Base-by-base conservation (phyloP, 352 stramenopile genomes). In the Thraustotheca clavata region DNA sequence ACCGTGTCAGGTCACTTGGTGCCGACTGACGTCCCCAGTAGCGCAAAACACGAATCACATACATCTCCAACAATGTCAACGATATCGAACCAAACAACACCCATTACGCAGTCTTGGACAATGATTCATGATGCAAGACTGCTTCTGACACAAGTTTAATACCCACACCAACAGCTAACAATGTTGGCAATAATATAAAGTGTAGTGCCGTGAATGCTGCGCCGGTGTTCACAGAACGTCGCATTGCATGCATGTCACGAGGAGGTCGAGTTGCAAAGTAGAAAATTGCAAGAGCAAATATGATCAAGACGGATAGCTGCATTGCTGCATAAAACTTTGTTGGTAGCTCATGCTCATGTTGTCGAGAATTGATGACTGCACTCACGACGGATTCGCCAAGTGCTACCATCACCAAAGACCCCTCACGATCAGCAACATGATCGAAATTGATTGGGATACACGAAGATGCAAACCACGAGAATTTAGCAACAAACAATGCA, bases 381-480 rank as follows among this genome's bases (percentile, higher is more conserved):
- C 57, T 65, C 38, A 65, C 38, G 38, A 65, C 41, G 4, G 57
- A 43, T 41, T 65, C 57, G 57, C 57, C 57, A 2, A 65, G 38
- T 16, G 57, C 22, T 6, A 65, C 38, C 35, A 65, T 54, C 27
- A 65, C 57, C 11, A 65, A 31, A 33, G 41, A 55, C n/a, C 57
- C 57, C 57, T 54, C 41, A 46, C 57, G 57, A 18, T 65, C 57
- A 32, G 40, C 57, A 26, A 50, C 43, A 33, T 65, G 57, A 26
- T 65, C 57, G 46, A 65, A 57, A 46, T 65, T 65, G 22, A 65
- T 9, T 6, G 57, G 57, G 29, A 65, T 54, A n/a, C 35, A 46
- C 22, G 16, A 41, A 16, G 57, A 32, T n/a, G 9, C 9, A 27
- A 55, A 49, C 36, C 57, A n/a, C n/a, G n/a, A n/a, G n/a, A n/a